phyloP scores from a whole-genome alignment of 2,329 filamentous ascomycete genomes.

The Epichloe baconii region DNA sequence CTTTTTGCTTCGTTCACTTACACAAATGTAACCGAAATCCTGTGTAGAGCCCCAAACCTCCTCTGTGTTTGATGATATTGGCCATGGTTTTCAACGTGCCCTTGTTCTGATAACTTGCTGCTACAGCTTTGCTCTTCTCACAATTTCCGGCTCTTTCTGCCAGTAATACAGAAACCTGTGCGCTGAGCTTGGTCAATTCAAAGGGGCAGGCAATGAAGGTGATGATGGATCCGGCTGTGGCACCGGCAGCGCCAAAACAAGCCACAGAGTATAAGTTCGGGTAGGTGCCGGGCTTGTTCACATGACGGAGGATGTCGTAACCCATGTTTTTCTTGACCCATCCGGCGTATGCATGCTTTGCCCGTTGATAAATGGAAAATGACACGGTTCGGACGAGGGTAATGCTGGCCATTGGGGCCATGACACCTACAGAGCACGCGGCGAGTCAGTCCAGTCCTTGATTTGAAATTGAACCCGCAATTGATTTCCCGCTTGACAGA shows the following conservation, averaged over 20 bases:
- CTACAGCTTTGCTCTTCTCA: slow-evolving; percentile 42
- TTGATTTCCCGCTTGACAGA: not conserved
- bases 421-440: slow-evolving; percentile 41
- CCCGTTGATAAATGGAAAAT: slow-evolving; percentile 67
- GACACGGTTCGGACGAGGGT: slow-evolving; percentile 66
- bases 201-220: slow-evolving; percentile 77
- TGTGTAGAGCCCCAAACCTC: slow-evolving; percentile 62
- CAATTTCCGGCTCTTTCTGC: slow-evolving; percentile 29
- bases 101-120: slow-evolving; percentile 62
- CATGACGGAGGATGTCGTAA: slow-evolving; percentile 59
- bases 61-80: slow-evolving; percentile 64
- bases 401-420: slow-evolving; percentile 67
- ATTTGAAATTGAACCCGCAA: no score
- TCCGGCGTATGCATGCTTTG: slow-evolving; percentile 60
- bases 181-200: slow-evolving; percentile 79
- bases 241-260: slow-evolving; percentile 67
- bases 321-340: slow-evolving; percentile 55
- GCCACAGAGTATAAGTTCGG: slow-evolving; percentile 61
- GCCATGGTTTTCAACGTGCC: slow-evolving; percentile 64
- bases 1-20: slow-evolving; percentile 30
- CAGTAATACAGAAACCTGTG: slow-evolving; percentile 71
- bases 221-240: slow-evolving; percentile 66
- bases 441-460: not conserved
- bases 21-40: slow-evolving; percentile 67
- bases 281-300: slow-evolving; percentile 55